phyloP scores from a whole-genome alignment of 2,329 filamentous ascomycete genomes.

The Alternaria rosae region DNA sequence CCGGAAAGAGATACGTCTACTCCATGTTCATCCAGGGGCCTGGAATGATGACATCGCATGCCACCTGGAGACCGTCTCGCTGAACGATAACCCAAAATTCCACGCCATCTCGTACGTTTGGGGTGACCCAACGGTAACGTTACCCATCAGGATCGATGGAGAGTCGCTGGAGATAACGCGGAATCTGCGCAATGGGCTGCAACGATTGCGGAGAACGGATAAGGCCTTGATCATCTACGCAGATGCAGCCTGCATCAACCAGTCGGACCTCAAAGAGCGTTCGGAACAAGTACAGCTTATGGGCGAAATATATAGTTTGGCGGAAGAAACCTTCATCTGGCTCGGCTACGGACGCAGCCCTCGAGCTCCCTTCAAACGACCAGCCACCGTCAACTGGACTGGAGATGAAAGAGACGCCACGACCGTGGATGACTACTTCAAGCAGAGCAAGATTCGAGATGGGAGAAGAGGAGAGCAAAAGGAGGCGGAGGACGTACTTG shows the following conservation, averaged over 20 bases:
- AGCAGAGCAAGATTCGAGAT: background rate
- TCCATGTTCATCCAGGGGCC: background rate
- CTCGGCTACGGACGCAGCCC: constrained; percentile 1
- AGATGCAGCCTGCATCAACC: constrained; percentile 25
- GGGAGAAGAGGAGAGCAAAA: background rate
- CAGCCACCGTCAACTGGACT: background rate
- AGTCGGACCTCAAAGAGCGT: constrained; percentile 11
- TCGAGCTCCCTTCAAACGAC: background rate
- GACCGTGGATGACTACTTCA: background rate
- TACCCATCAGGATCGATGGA: background rate
- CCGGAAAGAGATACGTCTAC: constrained; percentile 5
- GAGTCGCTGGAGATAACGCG: background rate
- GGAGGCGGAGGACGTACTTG: constrained; percentile 1
- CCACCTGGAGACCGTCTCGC: background rate
- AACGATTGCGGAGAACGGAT: background rate
- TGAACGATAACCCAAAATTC: constrained; percentile 4
- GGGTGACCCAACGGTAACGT: background rate
- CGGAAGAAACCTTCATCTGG: constrained; percentile 1
- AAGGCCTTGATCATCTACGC: constrained; percentile 1
- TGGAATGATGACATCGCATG: background rate
- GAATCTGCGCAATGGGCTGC: constrained; percentile 1
- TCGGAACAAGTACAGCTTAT: constrained; percentile 15
- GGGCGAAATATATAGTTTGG: constrained; percentile 16
- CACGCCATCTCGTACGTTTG: constrained; percentile 11
- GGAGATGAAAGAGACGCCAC: background rate